Conservation (phyloP, 768 basidiomycete genomes). For the Lyophyllum shimeji region DNA sequence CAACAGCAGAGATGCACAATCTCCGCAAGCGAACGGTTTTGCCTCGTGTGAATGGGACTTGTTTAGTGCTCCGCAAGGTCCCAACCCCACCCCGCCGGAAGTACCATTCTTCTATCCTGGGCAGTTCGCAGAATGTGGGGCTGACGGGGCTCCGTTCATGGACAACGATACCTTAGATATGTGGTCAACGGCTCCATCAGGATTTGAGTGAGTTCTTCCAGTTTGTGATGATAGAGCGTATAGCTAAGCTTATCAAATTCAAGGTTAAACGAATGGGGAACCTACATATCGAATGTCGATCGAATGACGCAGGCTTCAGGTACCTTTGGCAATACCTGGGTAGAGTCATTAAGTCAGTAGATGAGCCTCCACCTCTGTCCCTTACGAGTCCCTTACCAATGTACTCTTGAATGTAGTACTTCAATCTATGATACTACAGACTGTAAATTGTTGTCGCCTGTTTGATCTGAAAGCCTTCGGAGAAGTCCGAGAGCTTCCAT, state of each 20-base stretch:
- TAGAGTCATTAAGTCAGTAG: background rate
- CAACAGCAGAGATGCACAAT: too few relatives aligned
- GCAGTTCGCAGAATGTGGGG: background rate
- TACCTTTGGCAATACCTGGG: background rate
- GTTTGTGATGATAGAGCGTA: background rate
- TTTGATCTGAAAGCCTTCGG: background rate
- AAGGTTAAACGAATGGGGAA: conserved; percentile 44
- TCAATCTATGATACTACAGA: too few relatives aligned
- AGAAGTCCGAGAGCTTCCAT: conserved; percentile 1
- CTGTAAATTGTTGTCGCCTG: background rate
- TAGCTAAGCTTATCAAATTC: background rate
- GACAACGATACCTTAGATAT: conserved; percentile 55
- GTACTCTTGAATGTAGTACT: too few relatives aligned
- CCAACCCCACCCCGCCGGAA: background rate
- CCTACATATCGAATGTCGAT: conserved; percentile 38
- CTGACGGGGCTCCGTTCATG: conserved; percentile 28
- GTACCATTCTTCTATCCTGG: background rate
- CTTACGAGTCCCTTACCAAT: too few relatives aligned
- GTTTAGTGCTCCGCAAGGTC: background rate
- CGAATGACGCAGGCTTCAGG: conserved; percentile 24
- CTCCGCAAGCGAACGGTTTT: background rate
- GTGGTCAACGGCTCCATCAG: conserved; percentile 62
- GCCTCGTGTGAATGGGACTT: background rate
- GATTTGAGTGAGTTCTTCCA: conserved; percentile 51
- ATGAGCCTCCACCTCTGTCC: background rate